phyloP scores from a whole-genome alignment of 495 filamentous ascomycete genomes.

The Aspergillus diversus region DNA sequence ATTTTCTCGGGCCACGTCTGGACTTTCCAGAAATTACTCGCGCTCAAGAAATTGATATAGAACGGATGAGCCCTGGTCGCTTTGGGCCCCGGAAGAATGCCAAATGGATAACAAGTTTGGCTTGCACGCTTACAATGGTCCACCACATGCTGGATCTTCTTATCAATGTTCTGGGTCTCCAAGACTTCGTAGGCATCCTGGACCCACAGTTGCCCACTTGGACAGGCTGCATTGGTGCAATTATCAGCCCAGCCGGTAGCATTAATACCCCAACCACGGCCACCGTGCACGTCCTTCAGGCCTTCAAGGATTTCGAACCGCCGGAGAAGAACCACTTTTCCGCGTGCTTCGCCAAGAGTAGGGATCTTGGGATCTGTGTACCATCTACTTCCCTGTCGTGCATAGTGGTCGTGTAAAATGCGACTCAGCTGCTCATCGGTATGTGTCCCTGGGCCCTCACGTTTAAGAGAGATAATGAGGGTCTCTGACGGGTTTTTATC shows the following conservation, averaged over 20 bases:
- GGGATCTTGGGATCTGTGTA: constrained; percentile 80
- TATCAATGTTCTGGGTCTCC: constrained; percentile 71
- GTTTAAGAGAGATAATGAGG: constrained; percentile 85
- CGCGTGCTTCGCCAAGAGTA: constrained; percentile 76
- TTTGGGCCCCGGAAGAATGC: constrained; percentile 33
- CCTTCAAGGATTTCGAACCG: constrained; percentile 72
- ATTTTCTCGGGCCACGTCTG: constrained; percentile 94
- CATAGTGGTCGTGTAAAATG: constrained; percentile 73
- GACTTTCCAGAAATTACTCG: constrained; percentile 89
- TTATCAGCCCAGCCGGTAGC: constrained; percentile 88
- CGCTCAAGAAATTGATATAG: constrained; percentile 89
- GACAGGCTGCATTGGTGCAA: constrained; percentile 71
- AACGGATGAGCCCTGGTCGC: constrained; percentile 61
- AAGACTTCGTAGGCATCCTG: constrained; percentile 96
- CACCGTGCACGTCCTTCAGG: constrained; percentile 61
- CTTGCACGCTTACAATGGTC: constrained; percentile 78
- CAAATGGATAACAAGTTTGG: constrained; percentile 45
- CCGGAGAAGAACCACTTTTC: constrained; percentile 83
- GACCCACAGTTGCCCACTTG: constrained; percentile 76
- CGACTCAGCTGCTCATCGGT: constrained; percentile 79
- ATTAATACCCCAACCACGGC: constrained; percentile 78
- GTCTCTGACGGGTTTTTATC: constrained; percentile 77
- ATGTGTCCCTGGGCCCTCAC: constrained; percentile 79
- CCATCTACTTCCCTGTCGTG: constrained; percentile 67
- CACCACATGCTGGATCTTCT: constrained; percentile 74